Evolutionary conservation across 2,329 filamentous ascomycete species (phyloP).

Genomic region (Phialophora expanda): DNA sequence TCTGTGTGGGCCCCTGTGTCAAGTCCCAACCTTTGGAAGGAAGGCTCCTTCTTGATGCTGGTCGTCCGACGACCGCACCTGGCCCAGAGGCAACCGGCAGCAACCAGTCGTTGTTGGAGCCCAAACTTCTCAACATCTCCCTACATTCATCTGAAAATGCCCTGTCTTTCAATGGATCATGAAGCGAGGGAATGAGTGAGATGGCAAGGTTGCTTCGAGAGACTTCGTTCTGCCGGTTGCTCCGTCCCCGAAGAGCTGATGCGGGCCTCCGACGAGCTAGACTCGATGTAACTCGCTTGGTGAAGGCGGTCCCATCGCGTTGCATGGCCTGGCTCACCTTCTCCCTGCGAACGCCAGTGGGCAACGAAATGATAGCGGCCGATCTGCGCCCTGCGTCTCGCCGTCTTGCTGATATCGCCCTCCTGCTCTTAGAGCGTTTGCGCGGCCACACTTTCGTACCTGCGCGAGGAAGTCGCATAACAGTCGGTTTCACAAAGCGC

Average conservation of each 20-base stretch:
- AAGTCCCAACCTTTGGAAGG: background rate
- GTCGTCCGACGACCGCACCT: background rate
- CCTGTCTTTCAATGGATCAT: conserved; percentile 32
- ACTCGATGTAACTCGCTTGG: background rate
- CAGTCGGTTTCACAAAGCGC: conserved; percentile 28
- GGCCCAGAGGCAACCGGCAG: conserved; percentile 16
- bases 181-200: conserved; percentile 32
- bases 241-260: background rate
- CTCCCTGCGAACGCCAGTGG: background rate
- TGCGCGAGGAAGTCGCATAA: conserved; percentile 14
- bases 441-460: conserved; percentile 13
- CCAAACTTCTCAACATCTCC: conserved; percentile 27
- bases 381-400: conserved; percentile 16
- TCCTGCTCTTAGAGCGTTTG: conserved; percentile 8
- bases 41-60: background rate
- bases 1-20: background rate
- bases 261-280: background rate
- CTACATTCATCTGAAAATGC: conserved; percentile 32
- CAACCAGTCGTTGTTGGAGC: conserved; percentile 30
- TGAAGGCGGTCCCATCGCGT: background rate
- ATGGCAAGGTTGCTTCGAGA: conserved; percentile 1
- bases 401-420: conserved; percentile 9
- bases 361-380: conserved; percentile 7
- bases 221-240: background rate
- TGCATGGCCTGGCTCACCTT: background rate